phyloP scores from a whole-genome alignment of 2,329 filamentous ascomycete species.

The Sarocladium strictum region DNA sequence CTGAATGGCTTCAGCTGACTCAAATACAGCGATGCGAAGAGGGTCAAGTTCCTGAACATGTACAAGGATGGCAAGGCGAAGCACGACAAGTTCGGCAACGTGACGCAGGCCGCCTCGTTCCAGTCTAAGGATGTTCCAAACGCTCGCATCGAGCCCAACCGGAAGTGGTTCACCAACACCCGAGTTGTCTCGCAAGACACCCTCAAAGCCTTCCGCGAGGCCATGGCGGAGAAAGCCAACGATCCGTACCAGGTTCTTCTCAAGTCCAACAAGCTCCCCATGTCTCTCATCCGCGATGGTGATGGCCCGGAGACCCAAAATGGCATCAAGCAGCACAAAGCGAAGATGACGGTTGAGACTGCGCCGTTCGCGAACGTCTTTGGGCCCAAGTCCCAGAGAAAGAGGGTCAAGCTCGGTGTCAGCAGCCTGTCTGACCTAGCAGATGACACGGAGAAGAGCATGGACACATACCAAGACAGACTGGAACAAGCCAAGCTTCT shows the following conservation, averaged over 20 bases:
- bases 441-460: constrained; percentile 70
- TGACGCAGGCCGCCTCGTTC: constrained; percentile 77
- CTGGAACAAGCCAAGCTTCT: constrained; percentile 73
- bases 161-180: constrained; percentile 97
- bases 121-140: constrained; percentile 77
- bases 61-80: constrained; percentile 81
- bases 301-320: constrained; percentile 57
- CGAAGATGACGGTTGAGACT: constrained; percentile 88
- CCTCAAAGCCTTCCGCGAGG: constrained; percentile 78
- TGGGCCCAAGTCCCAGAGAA: constrained; percentile 87
- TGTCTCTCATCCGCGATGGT: constrained; percentile 84
- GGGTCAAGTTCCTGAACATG: constrained; percentile 83
- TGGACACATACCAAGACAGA: constrained; percentile 75
- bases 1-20: constrained; percentile 13
- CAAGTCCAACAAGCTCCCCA: constrained; percentile 94
- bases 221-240: constrained; percentile 81
- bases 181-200: constrained; percentile 84
- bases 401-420: constrained; percentile 83
- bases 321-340: constrained; percentile 84
- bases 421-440: constrained; percentile 78
- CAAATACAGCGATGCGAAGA: constrained; percentile 60
- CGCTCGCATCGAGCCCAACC: constrained; percentile 88
- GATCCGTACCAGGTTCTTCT: constrained; percentile 94
- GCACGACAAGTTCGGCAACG: constrained; percentile 75
- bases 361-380: constrained; percentile 85